These are phyloP conservation scores for Dendrocalamus sinicus DNA, from an alignment of 176 grass and related monocot genomes.

Conservation along the genomic window DNA sequence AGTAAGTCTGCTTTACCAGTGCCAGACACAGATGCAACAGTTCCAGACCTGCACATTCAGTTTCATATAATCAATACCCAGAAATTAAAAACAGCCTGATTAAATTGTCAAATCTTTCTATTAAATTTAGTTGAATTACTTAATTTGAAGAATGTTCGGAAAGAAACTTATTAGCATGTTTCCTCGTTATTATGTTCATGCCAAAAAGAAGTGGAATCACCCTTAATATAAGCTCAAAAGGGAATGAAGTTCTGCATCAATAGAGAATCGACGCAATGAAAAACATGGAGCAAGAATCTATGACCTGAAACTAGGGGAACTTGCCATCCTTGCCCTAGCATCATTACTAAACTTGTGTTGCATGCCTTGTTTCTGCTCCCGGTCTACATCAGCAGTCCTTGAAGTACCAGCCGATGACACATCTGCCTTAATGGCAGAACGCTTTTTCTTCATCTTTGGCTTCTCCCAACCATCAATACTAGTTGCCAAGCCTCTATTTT, in stretches of 20 bases:
- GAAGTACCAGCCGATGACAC: slow-evolving; percentile 52
- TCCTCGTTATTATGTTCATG: slow-evolving; percentile 1
- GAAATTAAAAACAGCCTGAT: slow-evolving; percentile 3
- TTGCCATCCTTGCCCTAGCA: slow-evolving; percentile 58
- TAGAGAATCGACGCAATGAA: slow-evolving; percentile 40
- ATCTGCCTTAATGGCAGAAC: slow-evolving; percentile 79
- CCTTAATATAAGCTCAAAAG: slow-evolving; percentile 18
- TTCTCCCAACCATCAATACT: slow-evolving; percentile 83
- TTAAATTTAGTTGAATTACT: slow-evolving; percentile 39
- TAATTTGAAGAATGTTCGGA: slow-evolving; percentile 30
- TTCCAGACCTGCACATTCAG: slow-evolving; percentile 65
- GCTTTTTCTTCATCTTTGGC: slow-evolving; percentile 85
- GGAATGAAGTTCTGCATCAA: slow-evolving; percentile 42
- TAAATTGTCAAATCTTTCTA: slow-evolving; percentile 19
- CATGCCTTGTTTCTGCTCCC: slow-evolving; percentile 69
- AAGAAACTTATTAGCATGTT: slow-evolving; percentile 32
- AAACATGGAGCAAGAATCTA: slow-evolving; percentile 36
- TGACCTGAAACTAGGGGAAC: slow-evolving; percentile 70
- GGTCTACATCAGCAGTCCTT: slow-evolving; percentile 61
- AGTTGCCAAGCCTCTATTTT: slow-evolving; percentile 60
- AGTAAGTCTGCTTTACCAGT: slow-evolving; percentile 63
- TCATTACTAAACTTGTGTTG: slow-evolving; percentile 72
- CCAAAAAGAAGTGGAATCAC: not conserved
- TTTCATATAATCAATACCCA: slow-evolving; percentile 38
- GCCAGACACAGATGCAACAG: slow-evolving; percentile 47